Base-by-base conservation (phyloP, 1,284 basidiomycete genomes). In the Tylopilus orsonianus region DNA sequence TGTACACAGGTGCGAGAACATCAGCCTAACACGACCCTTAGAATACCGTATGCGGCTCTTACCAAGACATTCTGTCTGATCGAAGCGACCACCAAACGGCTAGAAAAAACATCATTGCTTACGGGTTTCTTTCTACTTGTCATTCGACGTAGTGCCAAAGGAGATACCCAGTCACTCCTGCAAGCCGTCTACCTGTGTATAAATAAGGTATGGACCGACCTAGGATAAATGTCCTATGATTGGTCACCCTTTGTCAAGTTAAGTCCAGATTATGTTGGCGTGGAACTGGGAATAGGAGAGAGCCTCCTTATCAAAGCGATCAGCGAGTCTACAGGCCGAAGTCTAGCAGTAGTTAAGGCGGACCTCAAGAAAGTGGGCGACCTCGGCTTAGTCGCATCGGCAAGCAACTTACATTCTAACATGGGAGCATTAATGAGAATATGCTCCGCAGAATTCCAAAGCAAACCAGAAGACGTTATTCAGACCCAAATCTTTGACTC, bases 211-310 rank as follows among this genome's bases (percentile, higher is more conserved):
- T 41, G 83, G 71, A 2, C 34, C 35, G 12, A 19, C 26, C 4
- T 24, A 23, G 23, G 2, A 34, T 39, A 39, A 23, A 20, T 20
- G 18, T 30, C 26, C 30, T 36, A 9, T 30, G 6, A n/a, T 34
- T 8, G 8, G 20, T 33, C 24, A 55, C 46, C 46, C 48, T 55
- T 44, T 52, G 47, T 39, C 35, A 37, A 97, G 88, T 70, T 99
- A 39, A 89, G 93, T 59, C 96, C 97, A 9, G 97, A 99, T 69
- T 99, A 99, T 68, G 77, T 93, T 56, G 96, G 97, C 4, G 78
- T 97, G 38, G 97, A 99, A 67, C 80, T 99, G 0, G 97, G 97
- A 26, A 96, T 99, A 50, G 97, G 97, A 24, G 97, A 99, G 68
- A 91, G 89, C 54, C 71, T 99, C 18, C 77, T 99, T 27, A 82